A percentile compares a stretch with the other conserved stretches of the same genome.
Conservation (phyloP, 352 stramenopile genomes). For the Globisporangium cylindrosporum region DNA sequence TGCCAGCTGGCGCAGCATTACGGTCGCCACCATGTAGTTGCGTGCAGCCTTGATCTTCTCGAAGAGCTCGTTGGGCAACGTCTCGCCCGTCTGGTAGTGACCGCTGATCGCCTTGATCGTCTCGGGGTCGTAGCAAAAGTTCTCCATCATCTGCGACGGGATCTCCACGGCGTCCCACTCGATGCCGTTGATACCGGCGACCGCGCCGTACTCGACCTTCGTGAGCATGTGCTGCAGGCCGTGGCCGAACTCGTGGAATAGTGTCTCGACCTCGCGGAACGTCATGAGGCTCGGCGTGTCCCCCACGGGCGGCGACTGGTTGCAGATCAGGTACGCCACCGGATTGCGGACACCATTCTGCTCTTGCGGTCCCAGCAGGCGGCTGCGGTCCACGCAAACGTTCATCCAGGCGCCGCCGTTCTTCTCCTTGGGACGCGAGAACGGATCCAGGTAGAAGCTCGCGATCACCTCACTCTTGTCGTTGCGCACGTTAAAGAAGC, state of each 20-base stretch:
- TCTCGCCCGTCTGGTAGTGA: conserved; percentile 85
- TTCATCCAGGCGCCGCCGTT: conserved; percentile 98
- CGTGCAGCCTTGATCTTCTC: conserved; percentile 94
- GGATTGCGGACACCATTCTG: conserved; percentile 76
- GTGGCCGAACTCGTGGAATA: conserved; percentile 97
- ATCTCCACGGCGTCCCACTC: conserved; percentile 99
- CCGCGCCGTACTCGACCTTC: conserved; percentile 92
- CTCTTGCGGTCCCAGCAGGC: conserved; percentile 66
- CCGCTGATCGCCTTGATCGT: conserved; percentile 80
- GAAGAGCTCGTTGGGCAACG: conserved; percentile 93
- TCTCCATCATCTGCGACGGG: conserved; percentile 99
- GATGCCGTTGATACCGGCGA: conserved; percentile 96
- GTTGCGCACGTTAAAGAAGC: conserved; percentile 93
- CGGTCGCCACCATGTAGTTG: conserved; percentile 95
- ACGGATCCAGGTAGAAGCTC: conserved; percentile 97
- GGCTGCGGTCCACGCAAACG: conserved; percentile 92
- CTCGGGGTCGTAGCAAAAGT: conserved; percentile 97
- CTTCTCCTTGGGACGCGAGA: conserved; percentile 96
- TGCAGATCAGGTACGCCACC: conserved; percentile 98
- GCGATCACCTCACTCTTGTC: conserved; percentile 88
- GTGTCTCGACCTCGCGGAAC: conserved; percentile 96
- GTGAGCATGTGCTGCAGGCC: conserved; percentile 99
- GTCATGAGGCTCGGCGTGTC: conserved; percentile 97
- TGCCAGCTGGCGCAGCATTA: conserved; percentile 94
- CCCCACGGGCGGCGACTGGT: conserved; percentile 92